Base-by-base conservation (phyloP, 345 rosid species). In the Camelina laxa region DNA sequence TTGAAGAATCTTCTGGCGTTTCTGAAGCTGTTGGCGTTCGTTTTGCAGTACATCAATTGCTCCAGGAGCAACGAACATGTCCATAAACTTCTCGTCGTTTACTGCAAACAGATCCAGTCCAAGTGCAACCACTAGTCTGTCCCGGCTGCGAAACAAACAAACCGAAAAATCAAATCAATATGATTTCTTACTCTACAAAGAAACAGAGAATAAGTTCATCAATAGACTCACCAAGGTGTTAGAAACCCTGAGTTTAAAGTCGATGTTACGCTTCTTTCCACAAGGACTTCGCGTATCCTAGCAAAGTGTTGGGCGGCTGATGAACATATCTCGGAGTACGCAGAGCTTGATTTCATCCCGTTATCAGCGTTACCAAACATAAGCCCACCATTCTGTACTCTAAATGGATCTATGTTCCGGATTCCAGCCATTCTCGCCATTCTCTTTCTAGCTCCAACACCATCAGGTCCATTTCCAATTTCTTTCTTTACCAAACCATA, bases 271-370 rank as follows among this genome's bases (percentile, higher is more conserved):
- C 96, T 87, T 82, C 91, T 84, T 78, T 95, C 97, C 1, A 95
- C 93, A 15, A 95, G 97, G 74, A 87, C 94, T 82, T 92, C 89
- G 6, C 97, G 92, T 75, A 92, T 95, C 36, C 94, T 79, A 60
- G 97, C 97, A 81, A 95, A 95, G 80, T 89, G 94, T 64, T 85
- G 93, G 44, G 98, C 92, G 65, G 99, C 99, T 39, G 89, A 85
- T 10, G 85, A 89, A 79, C 98, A 95, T 65, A 92, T 90, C 60
- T 95, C 98, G 16, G 82, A 51, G 82, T 90, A 95, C 53, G 94
- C 92, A 21, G 98, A 87, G 64, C 85, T 78, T 45, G 93, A 75
- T 77, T 79, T 85, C 72, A 79, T 70, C 75, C 90, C 82, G 4
- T 70, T 70, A 60, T 89, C 92, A 6, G 76, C 81, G 57, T 87